Percentiles rank a stretch among this genome's conserved stretches.
phyloP scores from a whole-genome alignment of 768 basidiomycete species.

The Suillus alpinus region DNA sequence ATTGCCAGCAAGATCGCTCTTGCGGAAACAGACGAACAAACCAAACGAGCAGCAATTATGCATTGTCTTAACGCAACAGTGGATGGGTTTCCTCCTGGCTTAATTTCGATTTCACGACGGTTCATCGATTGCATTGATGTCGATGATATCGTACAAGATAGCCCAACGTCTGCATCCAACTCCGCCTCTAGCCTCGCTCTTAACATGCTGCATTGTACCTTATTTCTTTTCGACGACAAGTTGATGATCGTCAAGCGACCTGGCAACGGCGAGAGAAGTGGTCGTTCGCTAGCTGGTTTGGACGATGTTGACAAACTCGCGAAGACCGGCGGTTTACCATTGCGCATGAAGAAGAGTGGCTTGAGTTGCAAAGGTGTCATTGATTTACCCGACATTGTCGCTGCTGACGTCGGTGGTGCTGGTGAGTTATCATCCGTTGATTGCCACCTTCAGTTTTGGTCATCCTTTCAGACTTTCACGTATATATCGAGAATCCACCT shows the following conservation, averaged over 20 bases:
- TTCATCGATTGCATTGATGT: conserved; percentile 94
- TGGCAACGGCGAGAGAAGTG: conserved; percentile 71
- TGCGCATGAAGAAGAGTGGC: conserved; percentile 70
- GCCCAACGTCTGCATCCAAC: conserved; percentile 39
- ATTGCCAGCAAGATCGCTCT: conserved; percentile 88
- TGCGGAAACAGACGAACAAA: conserved; percentile 90
- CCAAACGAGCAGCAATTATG: conserved; percentile 84
- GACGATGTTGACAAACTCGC: conserved; percentile 75
- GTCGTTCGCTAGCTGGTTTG: conserved; percentile 67
- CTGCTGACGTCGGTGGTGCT: conserved; percentile 80
- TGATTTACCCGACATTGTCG: conserved; percentile 80
- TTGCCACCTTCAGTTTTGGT: not conserved
- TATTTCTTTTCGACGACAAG: conserved; percentile 95
- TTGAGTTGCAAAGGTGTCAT: conserved; percentile 84
- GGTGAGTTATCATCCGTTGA: conserved; percentile 45
- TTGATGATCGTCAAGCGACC: conserved; percentile 88
- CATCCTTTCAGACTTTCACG: conserved; percentile 65
- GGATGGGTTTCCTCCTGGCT: conserved; percentile 84
- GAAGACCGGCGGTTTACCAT: conserved; percentile 59
- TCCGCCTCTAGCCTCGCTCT: conserved; percentile 38
- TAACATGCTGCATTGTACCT: conserved; percentile 71
- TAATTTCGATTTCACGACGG: conserved; percentile 86
- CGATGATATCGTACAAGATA: conserved; percentile 68
- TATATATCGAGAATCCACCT: conserved; percentile 83
- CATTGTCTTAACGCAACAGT: conserved; percentile 82